Percentiles rank a stretch among this genome's conserved stretches.
phyloP scores from a whole-genome alignment of 768 basidiomycete species.

The Leccinum incarnatum region DNA sequence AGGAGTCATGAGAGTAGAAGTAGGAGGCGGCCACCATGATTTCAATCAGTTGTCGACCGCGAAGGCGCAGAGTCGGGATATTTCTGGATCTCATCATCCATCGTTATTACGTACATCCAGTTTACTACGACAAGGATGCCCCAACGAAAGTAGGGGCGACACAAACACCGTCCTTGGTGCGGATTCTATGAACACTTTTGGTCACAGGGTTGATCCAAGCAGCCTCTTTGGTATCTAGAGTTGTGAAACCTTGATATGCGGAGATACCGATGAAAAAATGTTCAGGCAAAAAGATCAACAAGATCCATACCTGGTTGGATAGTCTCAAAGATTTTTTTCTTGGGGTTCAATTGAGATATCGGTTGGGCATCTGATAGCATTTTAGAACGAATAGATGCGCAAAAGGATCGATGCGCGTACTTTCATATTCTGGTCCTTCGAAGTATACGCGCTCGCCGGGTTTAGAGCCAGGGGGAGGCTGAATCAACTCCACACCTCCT shows the following conservation, averaged over 20 bases:
- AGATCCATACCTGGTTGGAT: slow-evolving; percentile 74
- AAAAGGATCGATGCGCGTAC: slow-evolving; percentile 38
- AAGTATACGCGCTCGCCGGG: slow-evolving; percentile 96
- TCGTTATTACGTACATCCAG: slow-evolving; percentile 8
- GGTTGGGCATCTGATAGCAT: slow-evolving; percentile 52
- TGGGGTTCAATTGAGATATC: slow-evolving; percentile 88
- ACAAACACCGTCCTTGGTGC: slow-evolving; percentile 84
- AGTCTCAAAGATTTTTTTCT: slow-evolving; percentile 98
- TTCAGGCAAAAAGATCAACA: not conserved
- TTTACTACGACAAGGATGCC: slow-evolving; percentile 80
- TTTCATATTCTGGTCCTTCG: slow-evolving; percentile 84
- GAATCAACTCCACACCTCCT: slow-evolving; percentile 86
- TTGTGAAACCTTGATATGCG: slow-evolving; percentile 66
- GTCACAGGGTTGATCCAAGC: slow-evolving; percentile 90
- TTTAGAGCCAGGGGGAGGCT: slow-evolving; percentile 80
- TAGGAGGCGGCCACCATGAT: slow-evolving; percentile 23
- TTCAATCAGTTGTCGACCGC: too few species aligned
- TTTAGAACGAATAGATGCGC: not conserved
- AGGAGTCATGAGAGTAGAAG: slow-evolving; percentile 41
- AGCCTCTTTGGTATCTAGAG: slow-evolving; percentile 73
- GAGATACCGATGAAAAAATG: slow-evolving; percentile 1
- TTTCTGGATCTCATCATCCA: not conserved
- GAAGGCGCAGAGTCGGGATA: too few species aligned
- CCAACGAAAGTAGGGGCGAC: slow-evolving; percentile 78
- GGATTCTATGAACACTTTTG: slow-evolving; percentile 76